These are phyloP conservation scores for Fomitopsis palustris DNA, from an alignment of 1,284 basidiomycete genomes.

Conservation along the genomic window DNA sequence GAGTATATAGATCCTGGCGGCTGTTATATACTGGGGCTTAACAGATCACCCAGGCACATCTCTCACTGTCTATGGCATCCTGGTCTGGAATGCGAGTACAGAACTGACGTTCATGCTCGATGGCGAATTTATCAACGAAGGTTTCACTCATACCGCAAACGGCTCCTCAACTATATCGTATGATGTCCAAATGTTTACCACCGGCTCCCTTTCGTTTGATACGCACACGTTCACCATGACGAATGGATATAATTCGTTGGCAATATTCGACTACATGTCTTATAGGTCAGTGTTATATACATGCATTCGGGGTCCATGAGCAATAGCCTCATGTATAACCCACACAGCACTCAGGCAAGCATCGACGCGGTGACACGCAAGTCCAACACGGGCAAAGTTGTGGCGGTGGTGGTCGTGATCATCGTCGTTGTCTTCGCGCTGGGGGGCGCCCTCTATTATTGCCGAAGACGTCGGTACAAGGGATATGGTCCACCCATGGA, in stretches of 20 bases:
- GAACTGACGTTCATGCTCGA: slow-evolving; percentile 37
- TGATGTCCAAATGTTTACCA: slow-evolving; percentile 25
- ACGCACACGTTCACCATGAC: slow-evolving; percentile 18
- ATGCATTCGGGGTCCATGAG: not conserved
- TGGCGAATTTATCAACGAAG: slow-evolving; percentile 18
- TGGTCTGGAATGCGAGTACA: slow-evolving; percentile 24
- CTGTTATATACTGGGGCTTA: not conserved
- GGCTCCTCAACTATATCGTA: slow-evolving; percentile 23
- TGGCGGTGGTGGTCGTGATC: not conserved
- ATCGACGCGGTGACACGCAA: not conserved
- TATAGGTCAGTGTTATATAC: slow-evolving; percentile 18
- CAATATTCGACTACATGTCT: slow-evolving; percentile 21
- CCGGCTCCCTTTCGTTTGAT: slow-evolving; percentile 13
- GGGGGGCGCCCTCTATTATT: not conserved
- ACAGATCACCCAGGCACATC: slow-evolving; percentile 22
- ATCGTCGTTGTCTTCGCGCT: not conserved
- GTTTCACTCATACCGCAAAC: slow-evolving; percentile 22
- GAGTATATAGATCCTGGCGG: not conserved
- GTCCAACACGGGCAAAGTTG: not conserved
- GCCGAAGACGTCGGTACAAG: not conserved
- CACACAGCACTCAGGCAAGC: not conserved
- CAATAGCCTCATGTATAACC: not conserved
- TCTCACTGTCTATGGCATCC: slow-evolving; percentile 29
- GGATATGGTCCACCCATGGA: not conserved
- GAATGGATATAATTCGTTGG: slow-evolving; percentile 15